Evolutionary conservation across 2,329 filamentous ascomycete genomes (phyloP), one percentile per base, ranked within the genome.

Genomic region (Apiospora pterosperma): DNA sequence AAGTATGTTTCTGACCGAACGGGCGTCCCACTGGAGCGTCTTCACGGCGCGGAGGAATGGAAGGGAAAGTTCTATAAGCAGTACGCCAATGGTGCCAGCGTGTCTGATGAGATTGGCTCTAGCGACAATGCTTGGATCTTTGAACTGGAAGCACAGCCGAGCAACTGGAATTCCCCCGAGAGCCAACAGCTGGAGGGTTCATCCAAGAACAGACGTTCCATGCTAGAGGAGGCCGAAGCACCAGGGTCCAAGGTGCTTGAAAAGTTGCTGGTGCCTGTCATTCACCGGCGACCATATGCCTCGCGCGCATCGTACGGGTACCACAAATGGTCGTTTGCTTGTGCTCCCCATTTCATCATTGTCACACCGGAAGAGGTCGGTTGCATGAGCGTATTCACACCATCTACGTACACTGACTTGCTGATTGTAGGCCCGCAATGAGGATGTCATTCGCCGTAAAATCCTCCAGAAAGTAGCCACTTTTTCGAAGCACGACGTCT

Each of bases 11-110:
- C 90, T n/a, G 83, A 82, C 61, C 86, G 89, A 61, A 86, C 89
- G 1, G 90, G 86, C 39, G 84, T 94, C 42, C 87, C 85, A 63
- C 74, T 82, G 61, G 84, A 89, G 59, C 85, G 87, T 14, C 75
- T 97, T n/a, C 88, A 97, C 73, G 89, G 90, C 16, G 90, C 88
- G 1, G 96, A 99, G 72, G 88, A 96, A 61, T 97, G 92, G 75
- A 91, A 88, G 70, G 83, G 88, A 69, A 93, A 90, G 70, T 94
- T 97, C 76, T 98, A 94, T 82, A 95, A 93, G 74, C 85, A 92
- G 61, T 93, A 96, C 69, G 86, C 92, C 28, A 92, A 97, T 71
- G 80, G 79, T 5, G 75, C 76, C 8, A 83, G 84, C 36, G 88
- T 94, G 11, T 88, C 88, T 0, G 93, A 97, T 64, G 87, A 89